A percentile compares a stretch with the other conserved stretches of the same genome.
Evolutionary conservation across 176 grass and related monocot species (phyloP).

Genomic region (Zoysia pacifica): DNA sequence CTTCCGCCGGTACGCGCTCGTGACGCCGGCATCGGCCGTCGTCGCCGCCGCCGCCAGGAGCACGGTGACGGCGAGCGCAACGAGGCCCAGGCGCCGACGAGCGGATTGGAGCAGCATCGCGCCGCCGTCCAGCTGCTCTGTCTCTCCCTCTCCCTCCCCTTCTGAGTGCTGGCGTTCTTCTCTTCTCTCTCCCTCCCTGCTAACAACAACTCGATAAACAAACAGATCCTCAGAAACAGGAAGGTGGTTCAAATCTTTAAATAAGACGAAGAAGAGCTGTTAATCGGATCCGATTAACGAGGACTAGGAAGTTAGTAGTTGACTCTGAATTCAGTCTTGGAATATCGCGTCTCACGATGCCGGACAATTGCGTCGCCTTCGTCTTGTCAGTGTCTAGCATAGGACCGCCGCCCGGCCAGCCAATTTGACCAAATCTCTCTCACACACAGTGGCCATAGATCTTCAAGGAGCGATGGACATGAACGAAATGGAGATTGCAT

Average conservation of each 20-base stretch:
- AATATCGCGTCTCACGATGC: neutral
- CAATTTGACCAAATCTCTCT: neutral
- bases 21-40: conserved; percentile 48
- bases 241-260: no score
- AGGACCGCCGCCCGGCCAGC: neutral
- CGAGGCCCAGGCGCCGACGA: neutral
- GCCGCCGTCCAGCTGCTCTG: neutral
- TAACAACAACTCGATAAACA: no score
- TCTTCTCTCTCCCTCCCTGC: no score
- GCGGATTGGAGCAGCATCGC: neutral
- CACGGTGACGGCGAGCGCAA: neutral
- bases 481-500: conserved; percentile 19
- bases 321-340: neutral
- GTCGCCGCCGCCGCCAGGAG: neutral
- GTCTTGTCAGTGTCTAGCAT: neutral
- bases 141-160: neutral
- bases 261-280: no score
- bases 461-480: neutral
- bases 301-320: neutral
- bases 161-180: neutral
- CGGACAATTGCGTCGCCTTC: neutral
- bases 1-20: conserved; percentile 64
- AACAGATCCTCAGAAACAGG: no score
- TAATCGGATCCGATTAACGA: no score
- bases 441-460: neutral